Percentiles rank a stretch among this genome's conserved stretches.
These are phyloP conservation scores for Delitschia confertaspora DNA, from an alignment of 495 filamentous ascomycete genomes.

Conservation along the genomic window DNA sequence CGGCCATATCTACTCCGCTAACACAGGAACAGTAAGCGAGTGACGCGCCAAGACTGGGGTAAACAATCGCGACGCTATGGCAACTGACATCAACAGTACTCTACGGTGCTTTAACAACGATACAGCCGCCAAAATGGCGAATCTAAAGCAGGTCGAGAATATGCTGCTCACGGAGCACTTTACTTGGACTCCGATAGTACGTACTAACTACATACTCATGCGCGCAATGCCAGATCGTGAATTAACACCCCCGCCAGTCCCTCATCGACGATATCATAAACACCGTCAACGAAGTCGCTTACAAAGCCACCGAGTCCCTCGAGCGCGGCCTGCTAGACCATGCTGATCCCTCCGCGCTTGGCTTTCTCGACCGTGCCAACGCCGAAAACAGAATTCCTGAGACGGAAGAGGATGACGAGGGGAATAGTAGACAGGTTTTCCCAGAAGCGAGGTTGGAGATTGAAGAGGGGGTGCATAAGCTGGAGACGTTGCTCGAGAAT, in stretches of 20 bases:
- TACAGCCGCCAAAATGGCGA: constrained; percentile 37
- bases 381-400: constrained; percentile 40
- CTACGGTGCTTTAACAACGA: neutral
- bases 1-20: no score
- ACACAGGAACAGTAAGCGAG: no score
- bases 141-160: constrained; percentile 44
- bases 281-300: constrained; percentile 80
- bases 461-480: constrained; percentile 79
- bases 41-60: constrained; percentile 2
- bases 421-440: constrained; percentile 35
- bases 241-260: constrained; percentile 44
- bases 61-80: constrained; percentile 9
- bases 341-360: constrained; percentile 62
- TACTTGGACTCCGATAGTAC: constrained; percentile 82
- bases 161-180: constrained; percentile 93
- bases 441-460: constrained; percentile 61
- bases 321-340: constrained; percentile 70
- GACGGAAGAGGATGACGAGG: constrained; percentile 46
- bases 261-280: constrained; percentile 98
- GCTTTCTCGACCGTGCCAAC: constrained; percentile 45
- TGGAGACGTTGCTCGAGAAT: constrained; percentile 85
- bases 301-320: constrained; percentile 71
- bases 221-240: constrained; percentile 1
- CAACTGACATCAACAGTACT: neutral
- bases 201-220: constrained; percentile 32